Evolutionary conservation across 75 land plant genomes (phyloP).

Genomic region (Cunninghamia lanceolata): DNA sequence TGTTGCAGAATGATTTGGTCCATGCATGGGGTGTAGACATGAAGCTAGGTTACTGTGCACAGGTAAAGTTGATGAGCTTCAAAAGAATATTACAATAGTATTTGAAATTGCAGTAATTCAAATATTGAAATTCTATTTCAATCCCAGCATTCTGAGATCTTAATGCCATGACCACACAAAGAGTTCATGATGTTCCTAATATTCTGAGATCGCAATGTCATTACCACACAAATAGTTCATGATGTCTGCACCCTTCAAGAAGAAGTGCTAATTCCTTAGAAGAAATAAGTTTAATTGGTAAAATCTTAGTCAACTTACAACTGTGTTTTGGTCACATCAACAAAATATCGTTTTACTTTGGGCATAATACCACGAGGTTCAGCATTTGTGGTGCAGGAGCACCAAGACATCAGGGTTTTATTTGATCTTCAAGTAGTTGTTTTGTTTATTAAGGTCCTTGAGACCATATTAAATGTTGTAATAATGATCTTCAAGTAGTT

Average conservation of each 20-base stretch:
- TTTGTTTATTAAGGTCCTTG: too few species aligned
- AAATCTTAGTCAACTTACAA: background rate
- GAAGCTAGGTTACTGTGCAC: conserved; percentile 74
- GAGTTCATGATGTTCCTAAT: background rate
- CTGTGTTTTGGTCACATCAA: background rate
- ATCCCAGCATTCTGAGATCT: background rate
- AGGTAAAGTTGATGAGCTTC: conserved; percentile 29
- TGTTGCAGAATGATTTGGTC: conserved; percentile 80
- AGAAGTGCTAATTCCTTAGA: background rate
- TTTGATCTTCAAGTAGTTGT: too few species aligned
- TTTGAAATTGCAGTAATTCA: background rate
- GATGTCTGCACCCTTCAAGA: background rate
- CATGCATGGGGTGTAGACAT: conserved; percentile 91
- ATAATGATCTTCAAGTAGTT: too few species aligned
- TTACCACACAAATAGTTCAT: background rate
- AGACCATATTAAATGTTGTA: too few species aligned
- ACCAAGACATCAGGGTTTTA: too few species aligned
- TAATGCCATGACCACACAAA: background rate
- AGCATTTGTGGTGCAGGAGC: too few species aligned
- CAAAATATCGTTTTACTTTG: background rate
- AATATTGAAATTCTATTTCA: background rate
- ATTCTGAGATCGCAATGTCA: background rate
- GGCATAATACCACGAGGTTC: background rate
- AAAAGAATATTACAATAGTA: background rate
- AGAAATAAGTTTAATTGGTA: background rate